Evolutionary conservation across 495 filamentous ascomycete genomes (phyloP), one percentile per base, ranked within the genome.

Genomic region (Aspergillus avenaceus): DNA sequence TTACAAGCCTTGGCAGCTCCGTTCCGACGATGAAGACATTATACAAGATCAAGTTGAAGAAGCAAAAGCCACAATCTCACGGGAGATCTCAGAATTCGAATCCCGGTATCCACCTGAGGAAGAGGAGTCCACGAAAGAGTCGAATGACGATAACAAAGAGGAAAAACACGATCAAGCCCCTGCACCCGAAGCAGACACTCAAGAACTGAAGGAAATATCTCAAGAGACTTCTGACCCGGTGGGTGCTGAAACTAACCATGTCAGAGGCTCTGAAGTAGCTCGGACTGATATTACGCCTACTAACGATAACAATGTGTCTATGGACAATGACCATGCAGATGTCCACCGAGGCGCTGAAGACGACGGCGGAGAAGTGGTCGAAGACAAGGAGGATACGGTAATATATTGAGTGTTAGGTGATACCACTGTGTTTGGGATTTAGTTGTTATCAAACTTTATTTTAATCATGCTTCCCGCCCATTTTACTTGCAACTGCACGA

Each of bases 1-100:
- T 66, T 98, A 96, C 67, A 85, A 85, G 43, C 93, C 93, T 5
- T 96, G 88, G 86, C 82, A 91, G 59, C 71, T 87, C 44, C 78
- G 80, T 24, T 66, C 76, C 4, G 75, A 75, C 14, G 81, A 88
- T 50, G 82, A 85, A 49, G 78, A 72, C 8, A 73, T 69, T 29
- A 86, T 89, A 64, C 70, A 71, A 45, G 65, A 72, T 12, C 85
- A 89, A 54, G 70, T 85, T 29, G 60, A 76, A 27, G 79, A 82
- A 49, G 75, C 79, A 23, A 67, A 84, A 56, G 71, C 67, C 2
- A 72, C 50, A 4, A 71, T 86, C 44, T 65, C 74, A 5, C 58
- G 60, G 45, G 82, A 85, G 54, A 58, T 71, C 22, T 71, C 66
- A 28, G 75, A 79, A 28, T 78, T 82, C 45, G 70, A 80, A 27